Percentiles rank a stretch among this genome's conserved stretches.
phyloP scores from a whole-genome alignment of 768 basidiomycete genomes.

The Tephrocybe sp. region DNA sequence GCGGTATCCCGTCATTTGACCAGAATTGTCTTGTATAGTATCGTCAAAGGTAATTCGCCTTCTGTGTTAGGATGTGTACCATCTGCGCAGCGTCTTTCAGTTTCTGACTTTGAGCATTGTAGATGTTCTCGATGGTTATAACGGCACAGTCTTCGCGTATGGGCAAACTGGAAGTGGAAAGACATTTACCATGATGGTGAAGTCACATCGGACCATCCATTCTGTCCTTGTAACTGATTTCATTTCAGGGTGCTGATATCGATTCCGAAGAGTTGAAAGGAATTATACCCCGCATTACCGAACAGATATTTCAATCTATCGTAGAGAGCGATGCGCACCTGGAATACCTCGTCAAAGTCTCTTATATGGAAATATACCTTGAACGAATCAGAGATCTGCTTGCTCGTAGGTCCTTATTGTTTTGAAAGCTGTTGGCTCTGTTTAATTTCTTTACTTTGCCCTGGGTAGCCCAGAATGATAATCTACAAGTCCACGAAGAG shows the following conservation, averaged over 20 bases:
- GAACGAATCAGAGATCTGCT: constrained; percentile 94
- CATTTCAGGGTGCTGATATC: constrained; percentile 88
- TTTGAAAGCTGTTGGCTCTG: background rate
- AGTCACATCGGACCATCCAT: constrained; percentile 12
- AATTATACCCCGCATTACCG: constrained; percentile 96
- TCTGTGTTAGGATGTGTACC: constrained; percentile 5
- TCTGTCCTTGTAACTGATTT: constrained; percentile 10
- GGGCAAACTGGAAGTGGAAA: constrained; percentile 88
- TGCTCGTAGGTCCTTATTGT: constrained; percentile 65
- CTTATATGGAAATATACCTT: constrained; percentile 99
- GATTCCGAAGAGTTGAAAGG: constrained; percentile 92
- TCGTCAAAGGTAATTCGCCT: constrained; percentile 76
- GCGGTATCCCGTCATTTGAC: constrained; percentile 16
- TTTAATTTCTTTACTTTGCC: background rate
- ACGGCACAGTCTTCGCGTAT: constrained; percentile 91
- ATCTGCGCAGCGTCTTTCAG: constrained; percentile 1
- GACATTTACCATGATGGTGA: constrained; percentile 98
- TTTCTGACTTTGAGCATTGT: constrained; percentile 6
- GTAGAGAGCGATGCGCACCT: constrained; percentile 92
- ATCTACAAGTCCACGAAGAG: constrained; percentile 97
- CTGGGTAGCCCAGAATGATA: constrained; percentile 86
- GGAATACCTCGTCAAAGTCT: constrained; percentile 98
- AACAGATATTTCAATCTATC: constrained; percentile 98
- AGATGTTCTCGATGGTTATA: constrained; percentile 99
- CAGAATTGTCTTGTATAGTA: constrained; percentile 43